These are phyloP conservation scores for Massarina eburnea DNA, from an alignment of 2,329 filamentous ascomycete species.

Conservation along the genomic window DNA sequence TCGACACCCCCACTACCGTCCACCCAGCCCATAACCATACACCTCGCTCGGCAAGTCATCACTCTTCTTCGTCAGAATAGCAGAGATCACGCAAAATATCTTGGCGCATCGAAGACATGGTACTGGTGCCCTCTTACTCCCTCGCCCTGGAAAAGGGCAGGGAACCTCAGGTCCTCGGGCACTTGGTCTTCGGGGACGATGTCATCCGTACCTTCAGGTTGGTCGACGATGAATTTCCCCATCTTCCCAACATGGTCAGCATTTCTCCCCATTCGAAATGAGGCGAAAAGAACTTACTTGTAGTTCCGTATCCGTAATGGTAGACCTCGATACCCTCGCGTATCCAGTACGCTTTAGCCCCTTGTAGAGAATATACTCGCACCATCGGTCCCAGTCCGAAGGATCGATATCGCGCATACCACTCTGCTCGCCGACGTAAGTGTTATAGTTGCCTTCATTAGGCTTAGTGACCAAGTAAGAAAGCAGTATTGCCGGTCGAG, in stretches of 20 bases:
- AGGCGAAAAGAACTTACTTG: slow-evolving; percentile 60
- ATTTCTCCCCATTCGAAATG: background rate
- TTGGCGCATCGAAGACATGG: slow-evolving; percentile 83
- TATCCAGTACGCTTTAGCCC: slow-evolving; percentile 83
- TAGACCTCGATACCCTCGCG: slow-evolving; percentile 81
- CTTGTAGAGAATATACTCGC: slow-evolving; percentile 98
- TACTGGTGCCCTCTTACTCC: slow-evolving; percentile 89
- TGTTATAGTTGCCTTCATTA: slow-evolving; percentile 92
- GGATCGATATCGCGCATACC: slow-evolving; percentile 96
- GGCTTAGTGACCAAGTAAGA: slow-evolving; percentile 93
- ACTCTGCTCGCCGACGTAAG: slow-evolving; percentile 80
- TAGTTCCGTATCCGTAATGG: slow-evolving; percentile 95
- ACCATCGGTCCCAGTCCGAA: slow-evolving; percentile 95
- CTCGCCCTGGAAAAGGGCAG: slow-evolving; percentile 76
- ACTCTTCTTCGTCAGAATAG: background rate
- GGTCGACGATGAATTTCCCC: slow-evolving; percentile 87
- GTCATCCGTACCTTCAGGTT: slow-evolving; percentile 64
- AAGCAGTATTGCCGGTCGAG: slow-evolving; percentile 80
- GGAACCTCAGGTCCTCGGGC: slow-evolving; percentile 78
- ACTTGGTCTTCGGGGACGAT: slow-evolving; percentile 73
- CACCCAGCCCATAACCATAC: no score
- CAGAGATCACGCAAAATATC: slow-evolving; percentile 38
- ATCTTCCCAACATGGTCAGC: slow-evolving; percentile 50
- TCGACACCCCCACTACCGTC: no score
- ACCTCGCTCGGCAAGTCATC: no score